These are phyloP conservation scores for Termitomyces sp. DNA, from an alignment of 1,284 basidiomycete species.

Conservation along the genomic window DNA sequence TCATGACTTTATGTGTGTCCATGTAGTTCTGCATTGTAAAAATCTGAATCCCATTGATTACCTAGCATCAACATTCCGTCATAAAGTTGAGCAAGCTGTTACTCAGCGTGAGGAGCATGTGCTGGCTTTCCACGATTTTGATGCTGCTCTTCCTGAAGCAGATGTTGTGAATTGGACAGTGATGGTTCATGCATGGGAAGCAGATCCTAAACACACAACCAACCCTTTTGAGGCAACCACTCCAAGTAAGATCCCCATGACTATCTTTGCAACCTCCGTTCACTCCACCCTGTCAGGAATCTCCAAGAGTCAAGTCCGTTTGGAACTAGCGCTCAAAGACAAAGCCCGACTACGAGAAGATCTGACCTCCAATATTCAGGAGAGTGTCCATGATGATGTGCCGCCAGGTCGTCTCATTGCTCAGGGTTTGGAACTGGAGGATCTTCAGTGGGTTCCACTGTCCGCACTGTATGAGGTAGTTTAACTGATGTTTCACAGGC, in stretches of 20 bases:
- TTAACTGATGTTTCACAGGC: too few species aligned
- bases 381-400: constrained; percentile 18
- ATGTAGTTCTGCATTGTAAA: too few species aligned
- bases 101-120: neutral
- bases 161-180: neutral
- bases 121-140: neutral
- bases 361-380: neutral
- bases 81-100: constrained; percentile 7
- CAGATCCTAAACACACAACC: neutral
- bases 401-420: constrained; percentile 20
- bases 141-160: neutral
- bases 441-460: constrained; percentile 20
- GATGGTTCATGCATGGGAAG: constrained; percentile 6
- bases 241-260: constrained; percentile 1
- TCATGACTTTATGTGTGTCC: constrained; percentile 18
- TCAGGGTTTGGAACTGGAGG: constrained; percentile 12
- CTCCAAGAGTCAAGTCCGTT: constrained; percentile 16
- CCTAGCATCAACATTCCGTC: constrained; percentile 1
- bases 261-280: too few species aligned
- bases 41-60: too few species aligned
- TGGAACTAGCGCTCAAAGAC: constrained; percentile 18
- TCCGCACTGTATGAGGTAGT: too few species aligned
- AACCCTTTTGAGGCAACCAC: constrained; percentile 6
- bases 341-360: constrained; percentile 13
- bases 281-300: too few species aligned